phyloP scores from a whole-genome alignment of 768 basidiomycete genomes.

The Podaxis mareebaensis region DNA sequence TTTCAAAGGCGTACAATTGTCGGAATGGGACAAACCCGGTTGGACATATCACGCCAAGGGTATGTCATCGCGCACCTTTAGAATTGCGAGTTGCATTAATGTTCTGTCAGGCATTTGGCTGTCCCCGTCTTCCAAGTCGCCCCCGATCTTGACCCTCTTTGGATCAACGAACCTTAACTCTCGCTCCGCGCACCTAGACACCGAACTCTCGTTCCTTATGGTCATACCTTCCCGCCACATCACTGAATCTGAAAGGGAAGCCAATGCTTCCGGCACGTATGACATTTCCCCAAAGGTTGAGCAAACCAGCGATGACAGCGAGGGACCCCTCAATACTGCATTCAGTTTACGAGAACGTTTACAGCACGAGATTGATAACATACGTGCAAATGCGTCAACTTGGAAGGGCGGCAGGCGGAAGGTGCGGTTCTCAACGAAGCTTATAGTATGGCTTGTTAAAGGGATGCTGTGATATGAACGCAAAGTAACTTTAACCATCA shows the following conservation, averaged over 20 bases:
- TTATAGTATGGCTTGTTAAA: conserved; percentile 62
- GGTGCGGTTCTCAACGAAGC: conserved; percentile 64
- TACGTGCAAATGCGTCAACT: conserved; percentile 47
- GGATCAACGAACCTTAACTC: conserved; percentile 96
- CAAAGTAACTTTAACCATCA: not conserved
- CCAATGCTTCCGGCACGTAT: not conserved
- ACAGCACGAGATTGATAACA: conserved; percentile 51
- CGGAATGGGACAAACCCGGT: conserved; percentile 83
- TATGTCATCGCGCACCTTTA: conserved; percentile 27
- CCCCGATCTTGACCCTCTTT: conserved; percentile 78
- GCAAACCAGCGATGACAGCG: conserved; percentile 18
- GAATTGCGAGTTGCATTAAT: not conserved
- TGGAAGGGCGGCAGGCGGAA: conserved; percentile 63
- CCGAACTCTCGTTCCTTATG: conserved; percentile 88
- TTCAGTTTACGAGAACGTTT: conserved; percentile 44
- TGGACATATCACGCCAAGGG: conserved; percentile 99
- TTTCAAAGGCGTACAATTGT: conserved; percentile 59
- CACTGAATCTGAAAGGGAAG: conserved; percentile 17
- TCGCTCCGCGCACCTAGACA: conserved; percentile 87
- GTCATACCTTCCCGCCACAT: conserved; percentile 51
- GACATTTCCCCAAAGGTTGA: not conserved
- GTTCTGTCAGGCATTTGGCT: conserved; percentile 75
- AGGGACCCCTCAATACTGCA: conserved; percentile 11
- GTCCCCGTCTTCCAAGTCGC: conserved; percentile 51
- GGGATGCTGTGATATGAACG: conserved; percentile 57